Evolutionary conservation across 1,284 basidiomycete species (phyloP), one percentile per base, ranked within the genome.

Genomic region (Tremellales sp.): DNA sequence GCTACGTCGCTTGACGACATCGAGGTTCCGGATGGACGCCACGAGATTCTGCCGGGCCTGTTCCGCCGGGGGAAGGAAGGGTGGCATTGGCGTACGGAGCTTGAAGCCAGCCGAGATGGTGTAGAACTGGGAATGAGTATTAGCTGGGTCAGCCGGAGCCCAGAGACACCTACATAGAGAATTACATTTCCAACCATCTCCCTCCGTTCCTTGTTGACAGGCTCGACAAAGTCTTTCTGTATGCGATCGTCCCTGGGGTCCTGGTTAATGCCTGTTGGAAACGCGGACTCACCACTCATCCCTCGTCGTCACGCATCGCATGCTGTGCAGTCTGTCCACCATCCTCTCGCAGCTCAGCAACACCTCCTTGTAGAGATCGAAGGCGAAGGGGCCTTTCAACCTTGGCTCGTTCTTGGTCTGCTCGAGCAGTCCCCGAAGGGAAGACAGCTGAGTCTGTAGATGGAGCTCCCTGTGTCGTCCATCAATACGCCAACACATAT

Each of bases 371-470:
- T 97, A 98, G 8, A 92, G 75, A 33, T 79, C 64, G 62, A 53
- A 87, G 72, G 89, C 87, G 71, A 94, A 97, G 0, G 90, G 89
- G 0, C 92, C 92, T 68, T 97, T 98, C 48, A 97, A 72, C 33
- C 94, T 84, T 3, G 92, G 92, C 64, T 98, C 94, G 63, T 94
- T 87, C 58, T 85, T 83, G 0, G 94, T 87, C 60, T 95, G 89
- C 9, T 83, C 81, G 19, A 98, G 76, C 10, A 97, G 75, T 1
- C 79, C 81, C 60, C 89, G 84, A 4, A 95, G 73, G 61, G 86
- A 82, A 39, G 93, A 87, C 29, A 98, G 74, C 61, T 90, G 85
- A 58, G 89, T 84, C 61, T 97, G 94, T 13, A 97, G 76, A 65
- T 95, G 89, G 8, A 97, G 76, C 68, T 97, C 93, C 89, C 92